phyloP scores from a whole-genome alignment of 2,329 filamentous ascomycete genomes.

The Fusarium citri region DNA sequence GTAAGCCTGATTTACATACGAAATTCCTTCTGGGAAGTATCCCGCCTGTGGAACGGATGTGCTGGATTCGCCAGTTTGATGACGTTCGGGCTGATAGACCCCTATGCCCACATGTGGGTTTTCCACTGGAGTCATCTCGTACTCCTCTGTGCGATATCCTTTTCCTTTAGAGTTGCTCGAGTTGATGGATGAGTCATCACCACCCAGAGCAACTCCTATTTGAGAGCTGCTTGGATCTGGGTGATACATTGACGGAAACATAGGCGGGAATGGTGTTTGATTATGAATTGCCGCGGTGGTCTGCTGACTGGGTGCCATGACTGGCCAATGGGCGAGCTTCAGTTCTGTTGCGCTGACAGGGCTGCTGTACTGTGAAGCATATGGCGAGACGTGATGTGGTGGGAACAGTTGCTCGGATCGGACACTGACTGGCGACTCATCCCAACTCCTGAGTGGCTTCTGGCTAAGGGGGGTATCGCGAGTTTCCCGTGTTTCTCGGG shows the following conservation, averaged over 20 bases:
- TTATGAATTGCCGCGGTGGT: neutral
- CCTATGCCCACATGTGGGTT: neutral
- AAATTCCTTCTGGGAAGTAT: neutral
- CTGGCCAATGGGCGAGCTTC: constrained; percentile 3
- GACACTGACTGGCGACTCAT: neutral
- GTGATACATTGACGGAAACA: constrained; percentile 9
- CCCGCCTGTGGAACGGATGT: neutral
- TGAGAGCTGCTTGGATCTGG: constrained; percentile 4
- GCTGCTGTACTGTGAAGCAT: constrained; percentile 2
- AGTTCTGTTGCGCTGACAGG: constrained; percentile 10
- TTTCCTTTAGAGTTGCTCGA: constrained; percentile 2
- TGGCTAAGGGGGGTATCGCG: neutral
- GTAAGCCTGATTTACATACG: neutral
- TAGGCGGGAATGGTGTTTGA: neutral
- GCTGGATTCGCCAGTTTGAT: constrained; percentile 8
- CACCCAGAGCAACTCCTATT: constrained; percentile 5
- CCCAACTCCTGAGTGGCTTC: neutral
- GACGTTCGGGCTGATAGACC: neutral
- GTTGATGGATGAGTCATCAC: constrained; percentile 8
- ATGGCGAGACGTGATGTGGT: neutral
- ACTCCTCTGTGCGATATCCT: neutral
- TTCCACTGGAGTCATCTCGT: constrained; percentile 9
- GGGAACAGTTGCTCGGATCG: constrained; percentile 3
- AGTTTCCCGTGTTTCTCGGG: neutral
- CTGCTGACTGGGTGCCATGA: neutral